These are phyloP conservation scores for Begonia peltatifolia DNA, from an alignment of 306 rosid genomes.

Conservation along the genomic window DNA sequence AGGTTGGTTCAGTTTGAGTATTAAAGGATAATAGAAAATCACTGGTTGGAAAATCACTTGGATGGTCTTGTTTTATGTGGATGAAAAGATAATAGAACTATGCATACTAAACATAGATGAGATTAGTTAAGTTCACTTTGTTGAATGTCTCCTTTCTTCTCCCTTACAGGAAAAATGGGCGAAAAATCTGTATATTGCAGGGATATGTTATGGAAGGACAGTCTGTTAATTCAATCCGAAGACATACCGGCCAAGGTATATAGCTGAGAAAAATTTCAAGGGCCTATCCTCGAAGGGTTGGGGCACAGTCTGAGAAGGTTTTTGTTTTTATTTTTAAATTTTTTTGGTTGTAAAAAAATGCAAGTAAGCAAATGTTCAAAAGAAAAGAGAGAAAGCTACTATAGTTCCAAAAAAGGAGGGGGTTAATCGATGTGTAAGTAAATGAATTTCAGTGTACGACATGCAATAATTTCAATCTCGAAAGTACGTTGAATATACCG, in stretches of 20 bases:
- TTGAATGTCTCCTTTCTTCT: background rate
- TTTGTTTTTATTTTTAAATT: background rate
- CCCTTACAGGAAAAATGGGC: constrained; percentile 84
- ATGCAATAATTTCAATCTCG: too few relatives aligned
- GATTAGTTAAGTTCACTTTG: background rate
- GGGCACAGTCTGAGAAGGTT: background rate
- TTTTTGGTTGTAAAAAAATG: background rate
- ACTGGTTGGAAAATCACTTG: too few relatives aligned
- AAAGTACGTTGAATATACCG: too few relatives aligned
- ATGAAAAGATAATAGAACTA: background rate
- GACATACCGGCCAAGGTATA: constrained; percentile 18
- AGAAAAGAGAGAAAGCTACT: constrained; percentile 3
- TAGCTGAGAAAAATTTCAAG: constrained; percentile 14
- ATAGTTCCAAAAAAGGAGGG: too few relatives aligned
- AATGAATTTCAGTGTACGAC: too few relatives aligned
- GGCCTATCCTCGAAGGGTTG: constrained; percentile 1
- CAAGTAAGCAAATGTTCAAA: constrained; percentile 16
- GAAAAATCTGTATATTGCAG: constrained; percentile 84
- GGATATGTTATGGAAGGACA: constrained; percentile 82
- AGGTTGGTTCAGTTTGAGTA: constrained; percentile 29
- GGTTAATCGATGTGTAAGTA: too few relatives aligned
- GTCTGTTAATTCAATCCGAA: constrained; percentile 46
- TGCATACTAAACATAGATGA: background rate
- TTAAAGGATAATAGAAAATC: background rate
- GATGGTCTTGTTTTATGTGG: too few relatives aligned